A percentile compares a stretch with the other conserved stretches of the same genome.
These are phyloP conservation scores for Prunus davidiana DNA, from an alignment of 306 rosid species.

Conservation along the genomic window DNA sequence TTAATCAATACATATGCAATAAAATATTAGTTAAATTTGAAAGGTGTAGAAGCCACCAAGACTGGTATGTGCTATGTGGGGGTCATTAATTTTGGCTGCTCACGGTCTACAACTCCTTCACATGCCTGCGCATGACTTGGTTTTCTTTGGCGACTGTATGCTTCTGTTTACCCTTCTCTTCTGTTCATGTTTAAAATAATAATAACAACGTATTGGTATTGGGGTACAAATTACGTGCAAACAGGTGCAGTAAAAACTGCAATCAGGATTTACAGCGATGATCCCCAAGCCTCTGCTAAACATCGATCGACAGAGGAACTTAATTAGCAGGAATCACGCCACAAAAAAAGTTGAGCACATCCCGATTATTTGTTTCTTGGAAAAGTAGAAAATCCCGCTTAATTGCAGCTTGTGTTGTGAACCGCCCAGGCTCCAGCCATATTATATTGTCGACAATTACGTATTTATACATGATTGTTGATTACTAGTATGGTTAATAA, in stretches of 20 bases:
- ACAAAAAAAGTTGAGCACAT: slow-evolving; percentile 14
- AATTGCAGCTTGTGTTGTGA: not conserved
- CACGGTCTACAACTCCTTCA: not conserved
- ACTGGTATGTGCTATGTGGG: not conserved
- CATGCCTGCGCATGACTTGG: slow-evolving; percentile 1
- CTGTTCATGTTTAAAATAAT: not conserved
- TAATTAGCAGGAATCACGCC: slow-evolving; percentile 37
- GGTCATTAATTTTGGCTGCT: not conserved
- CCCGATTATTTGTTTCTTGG: slow-evolving; percentile 4
- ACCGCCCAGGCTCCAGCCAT: not conserved
- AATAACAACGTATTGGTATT: not conserved
- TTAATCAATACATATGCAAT: not conserved
- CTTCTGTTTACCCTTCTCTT: not conserved
- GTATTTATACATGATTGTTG: not conserved
- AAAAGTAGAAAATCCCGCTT: not conserved
- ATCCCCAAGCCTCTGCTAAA: not conserved
- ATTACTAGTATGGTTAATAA: too few species aligned
- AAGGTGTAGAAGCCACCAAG: not conserved
- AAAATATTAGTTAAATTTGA: not conserved
- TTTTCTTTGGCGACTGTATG: not conserved
- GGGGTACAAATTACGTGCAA: not conserved
- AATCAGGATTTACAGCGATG: not conserved
- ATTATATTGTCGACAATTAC: too few species aligned
- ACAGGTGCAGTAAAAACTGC: slow-evolving; percentile 6
- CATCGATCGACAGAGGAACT: slow-evolving; percentile 18